Evolutionary conservation across 2,329 filamentous ascomycete genomes (phyloP), one percentile per base, ranked within the genome.

Genomic region (Emericellopsis cladophorae): DNA sequence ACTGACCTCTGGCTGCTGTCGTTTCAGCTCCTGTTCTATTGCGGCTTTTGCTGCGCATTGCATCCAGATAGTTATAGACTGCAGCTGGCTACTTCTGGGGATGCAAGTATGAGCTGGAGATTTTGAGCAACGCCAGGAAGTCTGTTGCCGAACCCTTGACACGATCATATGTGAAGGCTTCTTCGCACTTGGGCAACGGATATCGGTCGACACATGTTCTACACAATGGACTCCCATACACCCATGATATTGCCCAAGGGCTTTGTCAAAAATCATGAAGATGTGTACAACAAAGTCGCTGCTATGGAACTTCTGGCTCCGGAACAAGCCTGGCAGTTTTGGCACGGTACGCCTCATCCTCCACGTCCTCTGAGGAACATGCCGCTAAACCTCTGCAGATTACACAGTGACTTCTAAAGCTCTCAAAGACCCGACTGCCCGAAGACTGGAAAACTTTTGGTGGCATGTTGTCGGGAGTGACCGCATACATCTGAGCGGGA

Each of bases 401-500:
- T 80, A 79, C 49, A 76, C 75, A 10, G 75, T 67, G 24, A 79
- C 73, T 14, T 70, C 72, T 46, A 70, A 72, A 49, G 68, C 67
- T 48, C 64, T 79, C 26, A 64, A 68, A 44, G 75, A 80, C 48
- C 76, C 76, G n/a, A 79, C 74, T 4, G 74, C 75, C 23, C 70
- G 70, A 44, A 72, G 76, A 15, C 58, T 79, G 16, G 76, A 80
- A 51, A 75, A 79, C 49, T 78, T 79, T 48, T 81, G 76, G 76
- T 79, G 74, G 70, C 75, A 79, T 50, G 72, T 80, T 41, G 74
- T 74, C 67, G 74, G 75, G 29, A 79, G 76, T 48, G 61, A 76
- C 46, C 62, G 69, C 23, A 65, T 69, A 29, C 53, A 65, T 40
- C 60, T 79, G 37, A 69, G 71, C 37, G 76, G 72, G 32, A 61